These are phyloP conservation scores for Kokia cookei DNA, from an alignment of 441 rosid genomes.

Conservation along the genomic window DNA sequence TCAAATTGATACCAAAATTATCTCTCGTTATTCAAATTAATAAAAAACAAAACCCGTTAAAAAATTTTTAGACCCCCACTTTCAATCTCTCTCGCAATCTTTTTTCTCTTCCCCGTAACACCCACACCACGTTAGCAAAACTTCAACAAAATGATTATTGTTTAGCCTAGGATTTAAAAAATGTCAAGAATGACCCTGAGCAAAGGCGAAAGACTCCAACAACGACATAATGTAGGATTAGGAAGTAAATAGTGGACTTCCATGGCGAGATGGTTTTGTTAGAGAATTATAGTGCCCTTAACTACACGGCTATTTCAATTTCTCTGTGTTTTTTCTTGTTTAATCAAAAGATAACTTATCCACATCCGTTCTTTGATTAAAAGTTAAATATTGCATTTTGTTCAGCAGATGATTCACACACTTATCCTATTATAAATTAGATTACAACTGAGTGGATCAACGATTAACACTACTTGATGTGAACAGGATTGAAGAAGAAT, in stretches of 20 bases:
- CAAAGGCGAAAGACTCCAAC: constrained; percentile 32
- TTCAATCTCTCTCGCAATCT: no score
- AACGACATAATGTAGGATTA: constrained; percentile 43
- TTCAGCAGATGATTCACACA: no score
- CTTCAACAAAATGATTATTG: no score
- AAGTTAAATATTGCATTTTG: not conserved
- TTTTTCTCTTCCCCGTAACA: not conserved
- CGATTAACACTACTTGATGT: not conserved
- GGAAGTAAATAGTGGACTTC: constrained; percentile 77
- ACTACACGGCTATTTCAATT: constrained; percentile 57
- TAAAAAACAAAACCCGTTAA: no score
- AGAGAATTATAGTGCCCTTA: constrained; percentile 87
- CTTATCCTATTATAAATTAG: no score
- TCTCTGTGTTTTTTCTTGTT: not conserved
- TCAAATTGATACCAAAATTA: no score
- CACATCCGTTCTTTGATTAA: not conserved
- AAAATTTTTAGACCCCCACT: no score
- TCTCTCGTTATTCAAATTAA: no score
- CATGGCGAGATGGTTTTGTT: constrained; percentile 88
- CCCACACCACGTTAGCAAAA: no score
- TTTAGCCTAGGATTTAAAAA: no score
- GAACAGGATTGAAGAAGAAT: constrained; percentile 72
- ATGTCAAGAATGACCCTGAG: constrained; percentile 9
- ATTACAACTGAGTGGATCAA: no score
- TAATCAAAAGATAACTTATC: not conserved